Evolutionary conservation across 148 eudicot genomes (phyloP), one percentile per base, ranked within the genome.

Genomic region (Bassia scoparia): DNA sequence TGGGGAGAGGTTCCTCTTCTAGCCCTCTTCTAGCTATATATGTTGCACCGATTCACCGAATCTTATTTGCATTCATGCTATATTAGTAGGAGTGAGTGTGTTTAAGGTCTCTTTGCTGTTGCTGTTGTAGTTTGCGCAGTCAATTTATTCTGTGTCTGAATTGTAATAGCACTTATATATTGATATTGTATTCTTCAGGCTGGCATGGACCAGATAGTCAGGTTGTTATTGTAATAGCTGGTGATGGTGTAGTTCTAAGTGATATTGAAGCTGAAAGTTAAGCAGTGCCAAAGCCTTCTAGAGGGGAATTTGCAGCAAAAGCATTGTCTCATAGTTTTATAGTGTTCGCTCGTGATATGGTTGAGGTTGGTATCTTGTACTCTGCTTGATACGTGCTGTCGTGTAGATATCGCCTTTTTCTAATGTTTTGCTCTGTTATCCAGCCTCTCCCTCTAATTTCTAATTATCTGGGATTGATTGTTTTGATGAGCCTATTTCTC

Each of bases 161-260:
- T 26, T 55, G 41, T 58, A 38, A 41, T 71, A 41, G n/a, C n/a
- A n/a, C n/a, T n/a, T 61, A 62, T 81, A 20, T 38, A 24, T 23
- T 30, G 33, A 14, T 24, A 61, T 61, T 75, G 49, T 44, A 24
- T 43, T 83, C 76, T 75, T 85, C 85, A 96, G 99, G 99, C 99
- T 70, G 99, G 89, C 99, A 96, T 76, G 97, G 99, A 56, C 97
- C 99, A 49, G 99, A 96, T 69, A 96, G 96, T 83, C 99, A 96
- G 83, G 99, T 96, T 68, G 99, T 92, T 78, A 90, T 96, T 24
- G 96, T 92, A 43, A 76, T 89, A 83, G 92, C 88, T 83, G 99
- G 97, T 67, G 97, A 89, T 71, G 92, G 85, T 72, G 91, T 89
- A 35, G 83, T 92, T 81, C 64, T 89, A 71, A 76, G 24, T 59